A percentile compares a stretch with the other conserved stretches of the same genome.
phyloP scores from a whole-genome alignment of 2,329 filamentous ascomycete genomes.

The Ilyonectria robusta region DNA sequence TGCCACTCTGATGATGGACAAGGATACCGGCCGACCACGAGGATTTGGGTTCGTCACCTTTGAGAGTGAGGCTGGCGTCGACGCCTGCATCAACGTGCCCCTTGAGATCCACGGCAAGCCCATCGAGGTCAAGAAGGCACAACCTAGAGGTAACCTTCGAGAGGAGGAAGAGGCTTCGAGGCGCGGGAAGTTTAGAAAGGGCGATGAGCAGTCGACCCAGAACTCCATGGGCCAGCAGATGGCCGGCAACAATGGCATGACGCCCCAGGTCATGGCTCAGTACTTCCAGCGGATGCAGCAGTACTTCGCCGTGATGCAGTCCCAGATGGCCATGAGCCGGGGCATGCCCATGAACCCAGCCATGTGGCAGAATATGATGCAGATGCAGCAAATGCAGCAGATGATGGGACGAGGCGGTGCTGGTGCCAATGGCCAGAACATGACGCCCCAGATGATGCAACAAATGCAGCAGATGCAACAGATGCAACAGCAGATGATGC shows the following conservation, averaged over 20 bases:
- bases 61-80: slow-evolving; percentile 94
- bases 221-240: slow-evolving; percentile 59
- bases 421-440: slow-evolving; percentile 54
- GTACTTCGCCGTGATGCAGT: slow-evolving; percentile 95
- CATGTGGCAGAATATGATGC: slow-evolving; percentile 83
- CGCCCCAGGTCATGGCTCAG: slow-evolving; percentile 96
- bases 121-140: slow-evolving; percentile 98
- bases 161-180: slow-evolving; percentile 86
- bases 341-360: slow-evolving; percentile 80
- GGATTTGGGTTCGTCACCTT: slow-evolving; percentile 99
- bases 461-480: slow-evolving; percentile 67
- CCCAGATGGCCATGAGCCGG: slow-evolving; percentile 89
- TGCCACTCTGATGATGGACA: slow-evolving; percentile 99
- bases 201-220: slow-evolving; percentile 60
- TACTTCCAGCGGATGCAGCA: slow-evolving; percentile 99
- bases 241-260: slow-evolving; percentile 77
- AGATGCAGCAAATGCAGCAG: slow-evolving; percentile 79
- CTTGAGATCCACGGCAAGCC: slow-evolving; percentile 95
- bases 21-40: slow-evolving; percentile 95
- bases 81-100: slow-evolving; percentile 86
- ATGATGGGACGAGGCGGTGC: slow-evolving; percentile 64
- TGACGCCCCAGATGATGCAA: slow-evolving; percentile 70
- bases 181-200: slow-evolving; percentile 73
- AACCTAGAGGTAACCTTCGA: slow-evolving; percentile 92
- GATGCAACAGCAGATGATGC: slow-evolving; percentile 59